These are phyloP conservation scores for Aspergillus pseudoterreus DNA, from an alignment of 2,329 filamentous ascomycete genomes.

Conservation along the genomic window DNA sequence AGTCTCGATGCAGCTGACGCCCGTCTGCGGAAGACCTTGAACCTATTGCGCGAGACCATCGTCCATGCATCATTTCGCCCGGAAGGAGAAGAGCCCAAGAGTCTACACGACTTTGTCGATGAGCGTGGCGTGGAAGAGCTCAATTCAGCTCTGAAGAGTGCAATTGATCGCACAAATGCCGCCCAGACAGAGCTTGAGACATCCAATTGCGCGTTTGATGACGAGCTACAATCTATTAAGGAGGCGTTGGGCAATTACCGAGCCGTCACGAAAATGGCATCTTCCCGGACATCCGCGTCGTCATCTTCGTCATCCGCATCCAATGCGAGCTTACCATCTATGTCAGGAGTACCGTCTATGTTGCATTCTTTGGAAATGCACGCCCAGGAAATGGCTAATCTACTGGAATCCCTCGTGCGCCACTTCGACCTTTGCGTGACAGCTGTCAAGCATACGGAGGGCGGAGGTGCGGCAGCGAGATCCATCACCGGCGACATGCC, in stretches of 20 bases:
- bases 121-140: slow-evolving; percentile 58
- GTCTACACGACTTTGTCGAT: slow-evolving; percentile 65
- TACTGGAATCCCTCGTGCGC: slow-evolving; percentile 73
- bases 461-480: slow-evolving; percentile 65
- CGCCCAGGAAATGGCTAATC: slow-evolving; percentile 76
- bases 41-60: slow-evolving; percentile 53
- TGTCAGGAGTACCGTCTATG: slow-evolving; percentile 48
- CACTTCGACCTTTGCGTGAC: slow-evolving; percentile 94
- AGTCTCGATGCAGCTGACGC: slow-evolving; percentile 58
- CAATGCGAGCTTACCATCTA: slow-evolving; percentile 30
- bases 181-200: slow-evolving; percentile 56
- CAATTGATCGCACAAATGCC: slow-evolving; percentile 59
- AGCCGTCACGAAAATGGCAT: slow-evolving; percentile 35
- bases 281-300: slow-evolving; percentile 33
- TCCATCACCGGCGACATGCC: slow-evolving; percentile 63
- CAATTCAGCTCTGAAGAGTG: slow-evolving; percentile 52
- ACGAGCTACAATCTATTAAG: slow-evolving; percentile 65
- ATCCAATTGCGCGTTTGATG: slow-evolving; percentile 65
- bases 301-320: slow-evolving; percentile 32
- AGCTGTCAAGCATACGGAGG: slow-evolving; percentile 85
- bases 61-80: slow-evolving; percentile 57
- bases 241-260: slow-evolving; percentile 50
- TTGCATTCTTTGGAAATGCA: slow-evolving; percentile 66
- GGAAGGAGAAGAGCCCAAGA: slow-evolving; percentile 47
- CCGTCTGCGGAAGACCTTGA: slow-evolving; percentile 54